Evolutionary conservation across 495 filamentous ascomycete species (phyloP).

Genomic region (Penicillium subrubescens): DNA sequence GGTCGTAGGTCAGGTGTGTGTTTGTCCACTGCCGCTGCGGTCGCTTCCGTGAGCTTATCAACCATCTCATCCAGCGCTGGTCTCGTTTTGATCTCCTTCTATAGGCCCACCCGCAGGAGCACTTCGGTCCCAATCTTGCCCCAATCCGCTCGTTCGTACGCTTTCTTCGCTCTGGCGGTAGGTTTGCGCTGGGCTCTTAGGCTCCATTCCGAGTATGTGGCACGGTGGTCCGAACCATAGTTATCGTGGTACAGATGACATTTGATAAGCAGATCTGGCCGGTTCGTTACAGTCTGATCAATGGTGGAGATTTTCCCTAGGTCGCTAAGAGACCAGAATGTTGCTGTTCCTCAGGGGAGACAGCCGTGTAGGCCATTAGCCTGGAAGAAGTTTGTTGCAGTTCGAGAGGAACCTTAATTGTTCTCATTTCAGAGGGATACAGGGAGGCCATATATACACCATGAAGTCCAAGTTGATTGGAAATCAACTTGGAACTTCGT

Average conservation of each 20-base stretch:
- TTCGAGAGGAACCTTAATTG: too few relatives aligned
- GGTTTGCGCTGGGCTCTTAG: constrained; percentile 12
- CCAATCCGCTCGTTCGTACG: constrained; percentile 29
- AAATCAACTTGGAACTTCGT: too few relatives aligned
- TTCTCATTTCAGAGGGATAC: too few relatives aligned
- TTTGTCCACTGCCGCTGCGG: constrained; percentile 12
- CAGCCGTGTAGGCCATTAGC: constrained; percentile 16
- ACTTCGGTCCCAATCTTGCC: constrained; percentile 21
- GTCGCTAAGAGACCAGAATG: constrained; percentile 23
- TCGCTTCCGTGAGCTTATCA: constrained; percentile 12
- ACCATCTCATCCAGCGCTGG: constrained; percentile 17
- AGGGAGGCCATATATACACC: too few relatives aligned
- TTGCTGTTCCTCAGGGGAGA: constrained; percentile 19
- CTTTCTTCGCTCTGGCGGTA: constrained; percentile 16
- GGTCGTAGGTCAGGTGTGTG: constrained; percentile 14
- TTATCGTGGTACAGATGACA: constrained; percentile 27
- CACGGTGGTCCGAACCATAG: constrained; percentile 23
- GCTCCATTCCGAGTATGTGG: constrained; percentile 28
- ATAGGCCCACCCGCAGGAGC: constrained; percentile 10
- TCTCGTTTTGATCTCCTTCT: constrained; percentile 13
- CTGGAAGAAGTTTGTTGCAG: constrained; percentile 25
- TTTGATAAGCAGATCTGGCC: constrained; percentile 18
- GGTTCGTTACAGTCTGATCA: constrained; percentile 21
- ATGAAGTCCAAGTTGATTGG: too few relatives aligned
- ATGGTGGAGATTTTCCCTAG: constrained; percentile 22